Evolutionary conservation across 2,329 filamentous ascomycete species (phyloP).

Genomic region (Aspergillaceae sp.): DNA sequence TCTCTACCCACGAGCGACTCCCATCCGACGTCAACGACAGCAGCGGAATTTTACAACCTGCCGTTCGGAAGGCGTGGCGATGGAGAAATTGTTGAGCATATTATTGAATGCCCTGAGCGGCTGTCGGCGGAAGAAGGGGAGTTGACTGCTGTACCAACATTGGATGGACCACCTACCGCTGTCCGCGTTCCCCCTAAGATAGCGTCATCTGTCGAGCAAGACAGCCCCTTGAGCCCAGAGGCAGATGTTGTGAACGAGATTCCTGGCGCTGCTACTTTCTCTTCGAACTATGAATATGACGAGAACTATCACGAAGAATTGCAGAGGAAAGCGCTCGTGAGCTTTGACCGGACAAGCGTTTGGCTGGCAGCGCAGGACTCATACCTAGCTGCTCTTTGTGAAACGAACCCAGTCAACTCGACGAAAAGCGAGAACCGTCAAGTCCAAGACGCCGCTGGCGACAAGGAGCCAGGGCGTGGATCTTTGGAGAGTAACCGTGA

Average conservation of each 20-base stretch:
- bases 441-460: conserved; percentile 8
- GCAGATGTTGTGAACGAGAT: conserved; percentile 41
- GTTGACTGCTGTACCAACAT: conserved; percentile 26
- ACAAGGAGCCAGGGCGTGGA: conserved; percentile 10
- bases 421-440: conserved; percentile 28
- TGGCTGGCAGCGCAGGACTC: conserved; percentile 79
- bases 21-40: conserved; percentile 73
- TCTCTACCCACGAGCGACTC: conserved; percentile 52
- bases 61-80: conserved; percentile 56
- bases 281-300: conserved; percentile 59
- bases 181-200: conserved; percentile 42
- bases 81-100: conserved; percentile 53
- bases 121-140: conserved; percentile 19
- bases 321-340: conserved; percentile 59
- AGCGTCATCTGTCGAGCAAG: conserved; percentile 14
- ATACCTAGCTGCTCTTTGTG: conserved; percentile 60
- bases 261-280: conserved; percentile 45
- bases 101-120: conserved; percentile 51
- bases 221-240: conserved; percentile 19
- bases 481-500: conserved; percentile 11
- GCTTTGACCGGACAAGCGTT: conserved; percentile 72
- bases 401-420: conserved; percentile 45
- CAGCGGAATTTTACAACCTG: conserved; percentile 80
- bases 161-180: conserved; percentile 28
- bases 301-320: conserved; percentile 67